Base-by-base conservation (phyloP, 2,329 filamentous ascomycete genomes). In the Cytospora mali region DNA sequence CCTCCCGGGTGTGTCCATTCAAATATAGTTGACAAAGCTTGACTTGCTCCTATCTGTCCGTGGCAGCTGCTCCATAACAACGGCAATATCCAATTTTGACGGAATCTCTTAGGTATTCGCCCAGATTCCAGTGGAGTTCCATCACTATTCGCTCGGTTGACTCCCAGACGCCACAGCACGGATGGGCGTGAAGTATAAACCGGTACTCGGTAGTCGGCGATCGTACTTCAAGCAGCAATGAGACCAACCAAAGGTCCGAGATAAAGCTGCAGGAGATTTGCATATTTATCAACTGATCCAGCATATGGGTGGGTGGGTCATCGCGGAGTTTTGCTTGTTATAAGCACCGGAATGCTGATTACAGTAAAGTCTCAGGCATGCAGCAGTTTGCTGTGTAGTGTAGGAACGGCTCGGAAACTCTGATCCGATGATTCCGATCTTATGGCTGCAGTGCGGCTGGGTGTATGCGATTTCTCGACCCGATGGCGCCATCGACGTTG, bases 141-240 rank as follows among this genome's bases (percentile, higher is more conserved):
- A 75, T 1, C 77, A 77, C 14, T 88, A 86, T 68, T 81, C 82
- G 67, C 61, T 76, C 25, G 87, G 86, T 2, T 86, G 88, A 66
- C 75, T 88, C 33, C 48, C 82, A n/a, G n/a, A 60, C 58, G 3
- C 49, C 64, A 9, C 74, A 71, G 71, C 65, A 70, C 33, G 67
- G 73, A 58, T 73, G 71, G 72, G 68, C 69, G 27, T 74, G 59
- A 51, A 33, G 21, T 0, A n/a, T 5, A 1, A n/a, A 6, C 16
- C 6, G 35, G 6, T n/a, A 42, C 16, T 42, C n/a, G n/a, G 42
- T 10, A 46, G 39, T 46, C 39, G 39, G 39, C 1, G n/a, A 46
- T 46, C 3, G 39, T 42, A n/a, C 39, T 46, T 46, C 21, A n/a
- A n/a, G n/a, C 7, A 21, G 7, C 6, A 23, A 16, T n/a, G 39